Base-by-base conservation (phyloP, 2,329 filamentous ascomycete genomes). In the Aspergillus cejpii region DNA sequence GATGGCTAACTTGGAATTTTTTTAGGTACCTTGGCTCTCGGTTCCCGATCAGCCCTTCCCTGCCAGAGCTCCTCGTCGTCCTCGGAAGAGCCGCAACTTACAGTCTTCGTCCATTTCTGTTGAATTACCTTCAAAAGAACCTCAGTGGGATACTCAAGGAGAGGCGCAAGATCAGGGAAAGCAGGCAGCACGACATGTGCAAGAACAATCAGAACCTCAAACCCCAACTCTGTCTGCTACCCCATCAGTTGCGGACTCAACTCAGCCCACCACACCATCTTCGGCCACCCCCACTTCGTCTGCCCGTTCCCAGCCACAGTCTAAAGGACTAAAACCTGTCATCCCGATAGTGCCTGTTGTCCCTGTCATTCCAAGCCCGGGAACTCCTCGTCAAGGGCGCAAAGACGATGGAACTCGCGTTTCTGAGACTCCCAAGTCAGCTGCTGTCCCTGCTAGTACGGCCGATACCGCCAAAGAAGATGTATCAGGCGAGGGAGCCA, bases 21-120 rank as follows among this genome's bases (percentile, higher is more conserved):
- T 46, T 21, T 51, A 77, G 73, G 64, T 83, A 15, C 80, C 80
- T 8, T 83, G 79, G 79, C 70, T 79, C 26, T 83, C 79, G 10
- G 71, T 75, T 21, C 71, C 75, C 12, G 74, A 76, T 15, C 65
- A 64, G 24, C 64, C 72, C 2, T 82, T 83, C 55, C 79, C 79
- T 3, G 62, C 73, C 12, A 70, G 73, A 57, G 69, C 70, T 39
- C 68, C 72, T 11, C 66, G 68, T 41, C 68, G 70, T 54, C 71
- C 73, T 53, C 71, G 75, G 41, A 68, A 60, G 51, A 53, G 55
- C 29, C 65, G 62, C 39, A 51, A 55, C 10, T 57, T 72, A 14
- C 60, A 66, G 44, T 56, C 62, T 20, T 62, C 62, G 7, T 53
- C 55, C 14, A 51, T 58, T 27, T 56, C 62, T 1, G 64, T 73